Evolutionary conservation across 192 early-diverging fungal species (phyloP), one percentile per base, ranked within the genome.

Genomic region (Entomortierella parvispora): DNA sequence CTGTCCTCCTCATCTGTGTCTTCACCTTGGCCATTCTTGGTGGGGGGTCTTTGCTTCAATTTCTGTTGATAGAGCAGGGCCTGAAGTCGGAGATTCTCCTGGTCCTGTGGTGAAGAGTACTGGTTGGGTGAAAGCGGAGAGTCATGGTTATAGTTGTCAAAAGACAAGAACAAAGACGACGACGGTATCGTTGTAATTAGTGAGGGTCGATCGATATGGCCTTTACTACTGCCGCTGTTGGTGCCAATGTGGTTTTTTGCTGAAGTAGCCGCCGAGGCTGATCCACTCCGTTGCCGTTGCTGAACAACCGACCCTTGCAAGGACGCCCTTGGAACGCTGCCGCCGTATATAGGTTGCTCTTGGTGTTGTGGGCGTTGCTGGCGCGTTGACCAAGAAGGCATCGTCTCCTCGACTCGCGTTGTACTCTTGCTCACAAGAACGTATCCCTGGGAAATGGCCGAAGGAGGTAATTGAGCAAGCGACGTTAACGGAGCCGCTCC

Each of bases 31-130:
- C 51, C 74, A 25, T 63, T 52, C 28, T 63, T 55, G 6, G 42
- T n/a, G 1, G 74, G 66, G 9, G 74, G 74, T 14, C 62, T 68
- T 26, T 77, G 74, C 40, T 63, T 58, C 8, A 77, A 26, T 33
- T 58, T 57, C 45, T 63, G 51, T 42, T 77, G 74, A 25, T 68
- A 77, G 29, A 58, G 52, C 20, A 77, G 18, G 14, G 74, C 74
- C 15, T 77, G 74, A 14, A 62, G 42, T n/a, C 62, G 64, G 17
- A 62, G 72, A 31, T 55, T 59, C 23, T 62, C 64, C 4, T 61
- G 54, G 23, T 77, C 58, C 4, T 59, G 58, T 18, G 58, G 32
- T n/a, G 26, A 31, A 34, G 15, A 20, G 9, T 6, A 32, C 32
- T 56, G 54, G 20, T 56, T 56, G 7, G 47, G 18, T 4, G 54